phyloP scores from a whole-genome alignment of 2,329 filamentous ascomycete species.

The Colletotrichum tanaceti region DNA sequence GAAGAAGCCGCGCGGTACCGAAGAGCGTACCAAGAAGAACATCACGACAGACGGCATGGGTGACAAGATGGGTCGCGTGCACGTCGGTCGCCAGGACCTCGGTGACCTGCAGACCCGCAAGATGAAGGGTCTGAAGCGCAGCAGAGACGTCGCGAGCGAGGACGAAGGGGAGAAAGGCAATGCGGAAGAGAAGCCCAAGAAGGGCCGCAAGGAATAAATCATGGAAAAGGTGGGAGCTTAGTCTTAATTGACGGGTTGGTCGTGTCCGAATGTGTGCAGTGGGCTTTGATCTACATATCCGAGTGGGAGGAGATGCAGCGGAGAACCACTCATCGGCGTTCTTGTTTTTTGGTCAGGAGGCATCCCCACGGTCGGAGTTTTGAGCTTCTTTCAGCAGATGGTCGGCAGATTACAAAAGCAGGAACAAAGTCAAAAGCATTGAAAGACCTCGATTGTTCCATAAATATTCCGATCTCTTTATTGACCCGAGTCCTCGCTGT shows the following conservation, averaged over 20 bases:
- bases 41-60: conserved; percentile 90
- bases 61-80: conserved; percentile 95
- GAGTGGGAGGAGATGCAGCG: conserved; percentile 30
- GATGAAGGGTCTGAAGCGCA: conserved; percentile 98
- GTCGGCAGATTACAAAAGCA: conserved; percentile 41
- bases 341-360: conserved; percentile 38
- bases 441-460: conserved; percentile 5
- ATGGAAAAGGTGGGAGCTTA: background rate
- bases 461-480: too few relatives aligned
- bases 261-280: background rate
- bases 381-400: conserved; percentile 41
- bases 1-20: conserved; percentile 80
- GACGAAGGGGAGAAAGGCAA: conserved; percentile 61
- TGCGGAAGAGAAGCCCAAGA: conserved; percentile 48
- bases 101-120: conserved; percentile 91
- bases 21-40: conserved; percentile 94
- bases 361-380: conserved; percentile 39
- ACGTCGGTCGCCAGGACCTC: conserved; percentile 91
- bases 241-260: background rate
- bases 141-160: conserved; percentile 70
- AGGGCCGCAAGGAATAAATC: conserved; percentile 37
- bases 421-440: conserved; percentile 40
- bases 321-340: conserved; percentile 37
- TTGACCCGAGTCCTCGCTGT: background rate
- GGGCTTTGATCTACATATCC: conserved; percentile 12